A percentile compares a stretch with the other conserved stretches of the same genome.
phyloP scores from a whole-genome alignment of 1,139 yeast species.

The Saccharomyces hybrid region DNA sequence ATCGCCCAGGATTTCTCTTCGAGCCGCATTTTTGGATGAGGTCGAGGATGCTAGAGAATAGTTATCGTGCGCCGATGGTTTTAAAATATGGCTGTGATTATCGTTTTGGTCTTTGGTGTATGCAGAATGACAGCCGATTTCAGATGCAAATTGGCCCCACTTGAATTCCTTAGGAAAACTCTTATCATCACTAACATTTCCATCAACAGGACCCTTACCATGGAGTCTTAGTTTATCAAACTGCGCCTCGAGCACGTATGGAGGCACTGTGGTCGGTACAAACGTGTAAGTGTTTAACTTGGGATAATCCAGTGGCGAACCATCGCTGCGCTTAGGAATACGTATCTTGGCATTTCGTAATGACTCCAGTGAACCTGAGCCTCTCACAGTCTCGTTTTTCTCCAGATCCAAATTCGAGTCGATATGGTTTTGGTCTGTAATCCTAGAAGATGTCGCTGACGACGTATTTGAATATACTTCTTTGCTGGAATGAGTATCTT shows the following conservation, averaged over 20 bases:
- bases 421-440: not conserved
- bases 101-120: constrained; percentile 14
- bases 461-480: not conserved
- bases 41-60: constrained; percentile 3
- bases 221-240: constrained; percentile 9
- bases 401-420: not conserved
- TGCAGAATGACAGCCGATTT: constrained; percentile 26
- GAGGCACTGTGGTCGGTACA: constrained; percentile 30
- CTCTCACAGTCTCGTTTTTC: not conserved
- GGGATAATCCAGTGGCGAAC: not conserved
- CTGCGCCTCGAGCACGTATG: constrained; percentile 27
- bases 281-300: constrained; percentile 25
- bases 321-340: not conserved
- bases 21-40: constrained; percentile 12
- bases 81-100: constrained; percentile 4
- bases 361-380: not conserved
- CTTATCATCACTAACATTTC: not conserved
- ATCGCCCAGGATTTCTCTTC: constrained; percentile 27
- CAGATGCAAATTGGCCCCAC: constrained; percentile 24
- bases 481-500: not conserved
- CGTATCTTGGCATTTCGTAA: not conserved
- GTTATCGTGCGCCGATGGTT: not conserved
- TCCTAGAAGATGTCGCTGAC: not conserved
- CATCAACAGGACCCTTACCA: not conserved
- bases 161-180: constrained; percentile 10